Base-by-base conservation (phyloP, 2,329 filamentous ascomycete genomes). In the Trichothecium sympodiale region DNA sequence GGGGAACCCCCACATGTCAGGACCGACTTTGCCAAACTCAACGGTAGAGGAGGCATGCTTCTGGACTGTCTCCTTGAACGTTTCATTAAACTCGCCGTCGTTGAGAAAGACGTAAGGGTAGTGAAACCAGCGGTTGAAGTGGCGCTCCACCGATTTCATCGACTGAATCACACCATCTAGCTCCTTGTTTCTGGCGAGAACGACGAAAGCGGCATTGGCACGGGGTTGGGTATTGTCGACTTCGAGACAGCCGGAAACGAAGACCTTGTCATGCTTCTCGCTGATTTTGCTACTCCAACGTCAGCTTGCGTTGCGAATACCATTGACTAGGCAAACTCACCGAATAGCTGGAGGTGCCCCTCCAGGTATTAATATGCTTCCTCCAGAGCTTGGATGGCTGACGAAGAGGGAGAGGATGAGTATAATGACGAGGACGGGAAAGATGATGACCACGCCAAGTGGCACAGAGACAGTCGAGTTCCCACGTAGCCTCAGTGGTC, bases 61-160 rank as follows among this genome's bases (percentile, higher is more conserved):
- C 52, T 71, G 65, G 39, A 98, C 76, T 0, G 79, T 80, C 48
- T 89, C 82, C 57, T 85, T 93, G 72, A 98, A 98, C 10, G 80
- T 84, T 52, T 85, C 77, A 60, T 96, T 88, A 72, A 98, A 98
- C 39, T 96, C 88, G 44, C 82, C 91, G 52, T 98, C 89, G 61
- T 98, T 98, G 47, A 98, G 68, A 60, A 98, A 96, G 47, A 96
- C 89, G 55, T 96, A 98, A 17, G 91, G 91, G 58, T 98, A 98
- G 60, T 96, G 78, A 58, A 87, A 98, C 88, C 89, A 98, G 46
- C 88, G 77, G 63, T 98, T 98, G 75, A 98, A 98, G 62, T 98
- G 91, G 49, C 91, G 77, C 66, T 98, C 91, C 47, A 98, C 88
- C 30, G 89, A 96, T 66, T 95, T 95, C 58, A 98, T 74, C 8